Percentiles rank a stretch among this genome's conserved stretches.
Conservation (phyloP, 495 filamentous ascomycete genomes). For the Usnea hakonensis region DNA sequence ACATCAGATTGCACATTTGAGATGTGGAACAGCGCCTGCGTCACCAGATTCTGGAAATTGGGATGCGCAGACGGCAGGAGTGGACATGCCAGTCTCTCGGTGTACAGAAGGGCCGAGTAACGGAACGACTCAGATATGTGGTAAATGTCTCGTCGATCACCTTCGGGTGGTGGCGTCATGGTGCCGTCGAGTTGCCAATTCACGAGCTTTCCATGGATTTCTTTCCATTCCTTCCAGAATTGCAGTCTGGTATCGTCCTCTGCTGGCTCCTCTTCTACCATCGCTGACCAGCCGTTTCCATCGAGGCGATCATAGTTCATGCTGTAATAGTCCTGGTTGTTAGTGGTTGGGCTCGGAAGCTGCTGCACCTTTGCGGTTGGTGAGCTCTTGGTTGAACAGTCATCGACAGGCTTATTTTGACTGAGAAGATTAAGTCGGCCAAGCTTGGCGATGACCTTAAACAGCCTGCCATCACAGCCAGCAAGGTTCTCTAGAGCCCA, state of each 20-base stretch:
- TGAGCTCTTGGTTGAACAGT: conserved; percentile 24
- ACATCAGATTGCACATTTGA: conserved; percentile 73
- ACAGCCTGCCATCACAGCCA: conserved; percentile 76
- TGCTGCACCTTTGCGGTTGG: conserved; percentile 25
- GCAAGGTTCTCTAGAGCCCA: conserved; percentile 79
- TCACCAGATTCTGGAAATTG: conserved; percentile 77
- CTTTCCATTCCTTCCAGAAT: conserved; percentile 85
- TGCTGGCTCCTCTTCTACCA: conserved; percentile 40
- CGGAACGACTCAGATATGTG: conserved; percentile 83
- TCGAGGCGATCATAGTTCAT: conserved; percentile 51
- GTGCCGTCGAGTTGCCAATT: conserved; percentile 66
- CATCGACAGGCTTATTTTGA: conserved; percentile 57
- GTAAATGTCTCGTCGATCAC: conserved; percentile 41
- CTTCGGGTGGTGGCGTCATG: conserved; percentile 32
- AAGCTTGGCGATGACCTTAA: conserved; percentile 68
- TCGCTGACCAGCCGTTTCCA: conserved; percentile 51
- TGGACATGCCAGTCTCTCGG: conserved; percentile 78
- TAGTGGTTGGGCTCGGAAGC: conserved; percentile 32
- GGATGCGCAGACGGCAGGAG: conserved; percentile 63
- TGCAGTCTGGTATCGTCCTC: conserved; percentile 43
- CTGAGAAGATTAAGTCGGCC: conserved; percentile 84
- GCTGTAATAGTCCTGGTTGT: conserved; percentile 43
- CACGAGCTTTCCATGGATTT: conserved; percentile 66
- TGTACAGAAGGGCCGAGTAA: conserved; percentile 81
- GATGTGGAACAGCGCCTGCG: conserved; percentile 72